phyloP scores from a whole-genome alignment of 2,329 filamentous ascomycete genomes.

The Fusarium euwallaceae region DNA sequence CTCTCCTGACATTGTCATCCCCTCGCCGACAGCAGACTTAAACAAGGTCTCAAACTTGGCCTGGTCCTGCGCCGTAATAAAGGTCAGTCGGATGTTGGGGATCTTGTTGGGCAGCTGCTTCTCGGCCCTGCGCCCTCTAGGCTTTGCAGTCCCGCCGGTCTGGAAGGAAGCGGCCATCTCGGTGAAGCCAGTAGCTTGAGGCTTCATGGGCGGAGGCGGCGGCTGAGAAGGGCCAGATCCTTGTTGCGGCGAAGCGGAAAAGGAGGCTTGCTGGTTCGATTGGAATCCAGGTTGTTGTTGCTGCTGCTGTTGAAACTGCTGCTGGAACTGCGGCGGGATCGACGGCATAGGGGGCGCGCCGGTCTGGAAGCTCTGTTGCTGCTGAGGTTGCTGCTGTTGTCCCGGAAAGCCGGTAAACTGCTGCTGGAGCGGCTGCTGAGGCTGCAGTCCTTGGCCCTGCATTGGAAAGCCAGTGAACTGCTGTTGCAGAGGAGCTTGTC shows the following conservation, averaged over 20 bases:
- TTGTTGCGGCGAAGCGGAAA: constrained; percentile 65
- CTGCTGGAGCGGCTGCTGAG: constrained; percentile 71
- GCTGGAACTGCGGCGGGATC: constrained; percentile 71
- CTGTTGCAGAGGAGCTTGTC: constrained; percentile 64
- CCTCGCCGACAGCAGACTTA: constrained; percentile 91
- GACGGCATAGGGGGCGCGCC: constrained; percentile 71
- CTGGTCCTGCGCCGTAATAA: constrained; percentile 95
- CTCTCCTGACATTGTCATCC: constrained; percentile 90
- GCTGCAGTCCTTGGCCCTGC: constrained; percentile 66
- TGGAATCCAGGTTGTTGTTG: constrained; percentile 60
- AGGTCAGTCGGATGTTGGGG: constrained; percentile 92
- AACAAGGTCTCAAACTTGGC: constrained; percentile 98
- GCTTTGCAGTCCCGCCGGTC: constrained; percentile 59
- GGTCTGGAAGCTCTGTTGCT: constrained; percentile 73
- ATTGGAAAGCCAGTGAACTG: constrained; percentile 73
- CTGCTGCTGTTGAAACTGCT: constrained; percentile 68
- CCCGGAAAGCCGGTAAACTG: constrained; percentile 77
- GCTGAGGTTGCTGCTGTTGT: constrained; percentile 55
- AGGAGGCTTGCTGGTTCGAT: constrained; percentile 60
- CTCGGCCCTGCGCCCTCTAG: constrained; percentile 60
- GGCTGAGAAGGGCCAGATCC: constrained; percentile 62
- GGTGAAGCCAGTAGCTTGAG: constrained; percentile 74
- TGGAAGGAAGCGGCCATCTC: constrained; percentile 78
- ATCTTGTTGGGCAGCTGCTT: constrained; percentile 77
- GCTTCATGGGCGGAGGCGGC: constrained; percentile 71